These are phyloP conservation scores for Fusarium tanahbumbuense DNA, from an alignment of 2,329 filamentous ascomycete genomes.

Conservation along the genomic window DNA sequence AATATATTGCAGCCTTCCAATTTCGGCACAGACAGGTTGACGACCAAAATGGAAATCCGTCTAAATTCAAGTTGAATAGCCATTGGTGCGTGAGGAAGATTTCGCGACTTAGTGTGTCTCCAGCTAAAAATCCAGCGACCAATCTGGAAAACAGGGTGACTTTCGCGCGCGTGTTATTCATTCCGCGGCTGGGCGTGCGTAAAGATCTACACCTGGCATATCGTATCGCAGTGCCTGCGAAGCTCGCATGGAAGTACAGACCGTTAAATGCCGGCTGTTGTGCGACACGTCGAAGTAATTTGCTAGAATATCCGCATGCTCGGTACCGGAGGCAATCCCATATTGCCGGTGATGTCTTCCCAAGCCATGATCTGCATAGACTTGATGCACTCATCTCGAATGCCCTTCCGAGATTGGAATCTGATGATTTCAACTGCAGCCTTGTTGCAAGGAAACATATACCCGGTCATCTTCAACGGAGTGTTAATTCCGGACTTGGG, in stretches of 20 bases:
- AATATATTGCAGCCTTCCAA: conserved; percentile 22
- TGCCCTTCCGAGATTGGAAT: conserved; percentile 21
- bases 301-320: conserved; percentile 9
- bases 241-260: conserved; percentile 5
- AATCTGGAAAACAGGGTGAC: conserved; percentile 27
- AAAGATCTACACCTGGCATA: conserved; percentile 11
- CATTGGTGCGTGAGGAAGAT: conserved; percentile 36
- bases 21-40: conserved; percentile 19
- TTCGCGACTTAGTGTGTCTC: conserved; percentile 27
- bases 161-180: conserved; percentile 34
- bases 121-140: conserved; percentile 13
- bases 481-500: conserved; percentile 36
- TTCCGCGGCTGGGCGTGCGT: conserved; percentile 31
- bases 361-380: conserved; percentile 16
- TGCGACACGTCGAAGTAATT: conserved; percentile 24
- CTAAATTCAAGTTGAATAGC: conserved; percentile 29
- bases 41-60: conserved; percentile 45
- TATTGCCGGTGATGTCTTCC: conserved; percentile 7
- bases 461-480: conserved; percentile 21
- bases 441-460: background rate
- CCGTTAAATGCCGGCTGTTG: conserved; percentile 29
- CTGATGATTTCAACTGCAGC: conserved; percentile 9
- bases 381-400: conserved; percentile 22
- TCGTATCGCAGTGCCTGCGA: background rate
- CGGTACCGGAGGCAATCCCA: conserved; percentile 14